Evolutionary conservation across 2,329 filamentous ascomycete genomes (phyloP).

Genomic region (Dothidotthia symphoricarpi): DNA sequence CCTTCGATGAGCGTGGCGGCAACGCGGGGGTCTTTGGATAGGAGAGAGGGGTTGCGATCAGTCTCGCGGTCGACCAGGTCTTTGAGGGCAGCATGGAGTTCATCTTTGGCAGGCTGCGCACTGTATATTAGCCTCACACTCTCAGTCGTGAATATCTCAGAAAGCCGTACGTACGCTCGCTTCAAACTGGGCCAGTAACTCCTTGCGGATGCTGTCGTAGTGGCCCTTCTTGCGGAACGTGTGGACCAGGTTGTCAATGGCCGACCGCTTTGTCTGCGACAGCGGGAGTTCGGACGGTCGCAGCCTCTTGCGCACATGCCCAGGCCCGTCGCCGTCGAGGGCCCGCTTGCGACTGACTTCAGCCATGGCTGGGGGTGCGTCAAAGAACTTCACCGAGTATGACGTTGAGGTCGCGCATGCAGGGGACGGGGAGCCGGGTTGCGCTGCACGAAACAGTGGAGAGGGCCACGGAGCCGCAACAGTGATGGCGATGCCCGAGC

Average conservation of each 20-base stretch:
- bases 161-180: conserved; percentile 56
- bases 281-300: conserved; percentile 75
- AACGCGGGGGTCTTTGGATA: conserved; percentile 71
- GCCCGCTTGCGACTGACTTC: conserved; percentile 33
- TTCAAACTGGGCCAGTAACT: conserved; percentile 73
- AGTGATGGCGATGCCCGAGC: neutral
- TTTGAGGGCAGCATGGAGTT: conserved; percentile 65
- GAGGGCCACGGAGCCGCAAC: neutral
- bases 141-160: neutral
- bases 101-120: conserved; percentile 64
- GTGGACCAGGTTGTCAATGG: conserved; percentile 73
- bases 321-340: conserved; percentile 29
- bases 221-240: conserved; percentile 84
- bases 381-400: conserved; percentile 1
- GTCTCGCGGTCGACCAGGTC: conserved; percentile 71
- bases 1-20: conserved; percentile 75
- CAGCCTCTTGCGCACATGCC: conserved; percentile 55
- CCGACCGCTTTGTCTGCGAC: conserved; percentile 67
- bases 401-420: conserved; percentile 2
- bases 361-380: conserved; percentile 25
- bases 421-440: conserved; percentile 5
- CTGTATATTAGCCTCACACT: conserved; percentile 1
- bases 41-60: conserved; percentile 69
- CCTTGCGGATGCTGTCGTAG: conserved; percentile 74
- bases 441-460: no score